Evolutionary conservation across 495 filamentous ascomycete genomes (phyloP).

Genomic region (Pseudoneurospora amorphoporcata): DNA sequence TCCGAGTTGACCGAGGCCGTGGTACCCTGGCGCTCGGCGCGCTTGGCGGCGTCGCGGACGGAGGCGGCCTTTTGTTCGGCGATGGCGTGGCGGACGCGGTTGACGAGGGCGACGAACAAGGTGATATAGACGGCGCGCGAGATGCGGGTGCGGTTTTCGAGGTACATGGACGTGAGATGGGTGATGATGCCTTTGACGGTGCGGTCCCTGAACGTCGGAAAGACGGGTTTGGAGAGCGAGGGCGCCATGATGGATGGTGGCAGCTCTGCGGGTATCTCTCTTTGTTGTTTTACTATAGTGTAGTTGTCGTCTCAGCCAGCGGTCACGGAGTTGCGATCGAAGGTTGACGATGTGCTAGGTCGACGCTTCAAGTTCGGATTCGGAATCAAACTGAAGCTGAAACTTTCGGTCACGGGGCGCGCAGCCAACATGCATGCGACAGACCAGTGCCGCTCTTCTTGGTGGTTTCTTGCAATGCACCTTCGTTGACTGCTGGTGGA

Average conservation of each 20-base stretch:
- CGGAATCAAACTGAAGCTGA: neutral
- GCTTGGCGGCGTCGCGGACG: constrained; percentile 54
- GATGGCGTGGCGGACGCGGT: constrained; percentile 85
- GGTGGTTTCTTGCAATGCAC: neutral
- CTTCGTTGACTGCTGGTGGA: neutral
- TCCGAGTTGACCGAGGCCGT: constrained; percentile 32
- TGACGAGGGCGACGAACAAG: constrained; percentile 77
- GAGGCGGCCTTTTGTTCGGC: constrained; percentile 87
- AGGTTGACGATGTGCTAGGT: neutral
- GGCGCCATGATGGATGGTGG: constrained; percentile 46
- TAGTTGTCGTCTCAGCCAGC: neutral
- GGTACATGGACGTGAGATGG: constrained; percentile 65
- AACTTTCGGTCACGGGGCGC: neutral
- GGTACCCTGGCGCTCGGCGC: constrained; percentile 45
- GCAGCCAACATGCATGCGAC: neutral
- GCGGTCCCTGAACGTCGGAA: constrained; percentile 46
- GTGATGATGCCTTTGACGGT: constrained; percentile 66
- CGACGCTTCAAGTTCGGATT: no score
- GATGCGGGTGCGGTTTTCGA: constrained; percentile 76
- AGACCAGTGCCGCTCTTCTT: neutral
- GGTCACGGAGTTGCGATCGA: constrained; percentile 9
- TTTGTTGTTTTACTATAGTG: neutral
- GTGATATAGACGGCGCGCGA: constrained; percentile 86
- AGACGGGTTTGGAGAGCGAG: constrained; percentile 66
- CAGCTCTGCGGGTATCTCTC: neutral